Percentiles rank a stretch among this genome's conserved stretches.
Conservation (phyloP, 305 asterid species). For the Withania somnifera region DNA sequence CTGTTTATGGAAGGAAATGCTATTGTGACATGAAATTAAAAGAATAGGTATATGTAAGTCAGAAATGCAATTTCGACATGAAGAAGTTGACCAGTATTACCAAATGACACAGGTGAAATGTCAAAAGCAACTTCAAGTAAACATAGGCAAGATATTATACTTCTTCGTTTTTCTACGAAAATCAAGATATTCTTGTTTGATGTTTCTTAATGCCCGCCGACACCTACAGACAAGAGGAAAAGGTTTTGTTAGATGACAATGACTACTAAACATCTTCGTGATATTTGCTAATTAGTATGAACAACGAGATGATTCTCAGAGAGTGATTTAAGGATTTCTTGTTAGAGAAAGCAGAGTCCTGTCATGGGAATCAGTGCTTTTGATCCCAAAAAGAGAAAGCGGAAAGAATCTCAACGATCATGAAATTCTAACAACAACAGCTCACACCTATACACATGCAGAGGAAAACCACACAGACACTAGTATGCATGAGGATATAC, state of each 20-base stretch:
- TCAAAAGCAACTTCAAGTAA: background rate
- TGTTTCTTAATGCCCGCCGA: constrained; percentile 8
- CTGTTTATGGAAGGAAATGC: background rate
- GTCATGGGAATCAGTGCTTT: too few relatives aligned
- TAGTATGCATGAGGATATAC: background rate
- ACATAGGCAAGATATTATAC: background rate
- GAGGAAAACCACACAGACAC: background rate
- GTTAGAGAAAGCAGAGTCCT: too few relatives aligned
- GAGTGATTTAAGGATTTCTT: too few relatives aligned
- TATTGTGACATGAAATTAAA: background rate
- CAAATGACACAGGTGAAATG: background rate
- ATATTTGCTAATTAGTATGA: background rate
- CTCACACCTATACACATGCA: too few relatives aligned
- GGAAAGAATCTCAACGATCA: too few relatives aligned
- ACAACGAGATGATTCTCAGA: too few relatives aligned
- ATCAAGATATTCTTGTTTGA: constrained; percentile 14
- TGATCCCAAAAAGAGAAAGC: too few relatives aligned
- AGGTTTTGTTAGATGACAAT: background rate
- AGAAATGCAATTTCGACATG: background rate
- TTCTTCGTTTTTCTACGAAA: constrained; percentile 13
- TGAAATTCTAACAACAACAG: too few relatives aligned
- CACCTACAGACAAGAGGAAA: constrained; percentile 24
- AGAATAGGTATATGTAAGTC: background rate
- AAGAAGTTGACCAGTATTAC: background rate
- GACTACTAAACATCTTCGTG: background rate